Evolutionary conservation across 2,329 filamentous ascomycete genomes (phyloP).

Genomic region (Sordariomycetes sp.): DNA sequence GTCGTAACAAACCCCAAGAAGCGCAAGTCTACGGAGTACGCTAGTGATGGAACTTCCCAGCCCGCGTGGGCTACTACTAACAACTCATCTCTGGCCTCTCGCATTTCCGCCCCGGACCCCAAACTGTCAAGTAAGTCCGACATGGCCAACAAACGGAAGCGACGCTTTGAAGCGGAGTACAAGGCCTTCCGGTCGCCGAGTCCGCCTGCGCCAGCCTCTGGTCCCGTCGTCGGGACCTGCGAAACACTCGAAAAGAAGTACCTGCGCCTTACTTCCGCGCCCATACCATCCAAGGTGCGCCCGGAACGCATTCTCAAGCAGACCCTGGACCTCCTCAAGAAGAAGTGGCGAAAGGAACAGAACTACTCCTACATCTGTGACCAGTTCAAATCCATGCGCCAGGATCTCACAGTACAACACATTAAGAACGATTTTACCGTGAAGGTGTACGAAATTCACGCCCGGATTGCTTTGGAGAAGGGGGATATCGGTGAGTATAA

Average conservation of each 20-base stretch:
- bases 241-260: constrained; percentile 86
- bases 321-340: constrained; percentile 80
- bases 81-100: constrained; percentile 57
- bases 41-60: constrained; percentile 19
- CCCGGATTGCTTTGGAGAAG: constrained; percentile 94
- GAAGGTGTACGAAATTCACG: constrained; percentile 93
- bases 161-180: constrained; percentile 69
- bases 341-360: constrained; percentile 87
- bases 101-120: constrained; percentile 47
- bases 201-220: constrained; percentile 45
- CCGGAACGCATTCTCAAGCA: constrained; percentile 72
- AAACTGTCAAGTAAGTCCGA: constrained; percentile 73
- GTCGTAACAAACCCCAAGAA: constrained; percentile 51
- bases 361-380: constrained; percentile 98
- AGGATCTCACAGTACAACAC: constrained; percentile 95
- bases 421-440: constrained; percentile 97
- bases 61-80: constrained; percentile 73
- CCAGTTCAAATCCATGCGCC: constrained; percentile 96
- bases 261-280: constrained; percentile 83
- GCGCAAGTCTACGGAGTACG: constrained; percentile 67
- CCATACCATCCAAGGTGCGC: constrained; percentile 80
- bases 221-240: constrained; percentile 79
- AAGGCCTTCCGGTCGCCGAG: constrained; percentile 48
- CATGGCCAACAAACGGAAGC: constrained; percentile 80
- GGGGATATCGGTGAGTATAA: constrained; percentile 99